phyloP scores from a whole-genome alignment of 2,329 filamentous ascomycete genomes.

The Fusarium xyrophilum region DNA sequence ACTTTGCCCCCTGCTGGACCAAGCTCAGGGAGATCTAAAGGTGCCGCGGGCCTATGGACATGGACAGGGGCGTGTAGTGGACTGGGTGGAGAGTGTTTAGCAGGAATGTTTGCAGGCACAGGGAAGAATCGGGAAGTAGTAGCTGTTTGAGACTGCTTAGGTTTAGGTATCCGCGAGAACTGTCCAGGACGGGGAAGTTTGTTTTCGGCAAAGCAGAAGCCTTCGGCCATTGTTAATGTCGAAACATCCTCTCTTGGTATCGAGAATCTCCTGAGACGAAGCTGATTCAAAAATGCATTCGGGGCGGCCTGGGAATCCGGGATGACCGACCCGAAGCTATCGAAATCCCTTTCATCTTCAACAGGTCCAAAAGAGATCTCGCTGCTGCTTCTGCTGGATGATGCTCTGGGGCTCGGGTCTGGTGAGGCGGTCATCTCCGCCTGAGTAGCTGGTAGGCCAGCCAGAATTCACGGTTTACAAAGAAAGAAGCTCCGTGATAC shows the following conservation, averaged over 20 bases:
- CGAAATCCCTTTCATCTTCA: conserved; percentile 16
- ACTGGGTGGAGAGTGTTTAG: not conserved
- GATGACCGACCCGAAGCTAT: conserved; percentile 8
- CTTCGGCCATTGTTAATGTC: conserved; percentile 30
- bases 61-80: not conserved
- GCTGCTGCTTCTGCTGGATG: not conserved
- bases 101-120: not conserved
- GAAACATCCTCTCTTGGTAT: conserved; percentile 31
- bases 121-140: not conserved
- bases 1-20: conserved; percentile 1
- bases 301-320: conserved; percentile 18
- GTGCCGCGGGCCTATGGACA: not conserved
- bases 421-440: conserved; percentile 10
- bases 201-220: conserved; percentile 34
- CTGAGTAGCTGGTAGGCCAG: not conserved
- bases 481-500: not conserved
- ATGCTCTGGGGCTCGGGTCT: not conserved
- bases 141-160: not conserved
- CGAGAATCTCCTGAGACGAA: conserved; percentile 20
- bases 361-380: conserved; percentile 8
- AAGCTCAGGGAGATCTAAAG: conserved; percentile 31
- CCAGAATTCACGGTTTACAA: not conserved
- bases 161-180: conserved; percentile 30
- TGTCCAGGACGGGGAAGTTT: conserved; percentile 33
- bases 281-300: not conserved